These are phyloP conservation scores for Solanum dulcamara DNA, from an alignment of 257 asterid species.

Conservation along the genomic window DNA sequence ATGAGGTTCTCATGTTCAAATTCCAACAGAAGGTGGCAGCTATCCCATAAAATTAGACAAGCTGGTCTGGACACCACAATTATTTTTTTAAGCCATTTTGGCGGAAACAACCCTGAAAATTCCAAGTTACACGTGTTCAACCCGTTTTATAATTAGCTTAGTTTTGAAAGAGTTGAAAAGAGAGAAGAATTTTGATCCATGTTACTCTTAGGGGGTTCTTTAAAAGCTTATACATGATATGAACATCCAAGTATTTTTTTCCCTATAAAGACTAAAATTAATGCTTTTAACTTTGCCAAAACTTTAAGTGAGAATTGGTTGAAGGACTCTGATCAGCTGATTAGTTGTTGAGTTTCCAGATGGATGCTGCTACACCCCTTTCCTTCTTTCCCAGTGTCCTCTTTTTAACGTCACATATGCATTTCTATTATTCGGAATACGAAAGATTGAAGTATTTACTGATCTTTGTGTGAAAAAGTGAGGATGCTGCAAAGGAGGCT, in stretches of 20 bases:
- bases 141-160: background rate
- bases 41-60: no score
- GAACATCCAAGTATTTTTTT: background rate
- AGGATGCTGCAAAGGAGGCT: conserved; percentile 12
- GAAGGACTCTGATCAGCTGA: background rate
- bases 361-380: background rate
- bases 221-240: background rate
- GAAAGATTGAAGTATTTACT: background rate
- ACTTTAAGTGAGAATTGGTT: background rate
- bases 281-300: background rate
- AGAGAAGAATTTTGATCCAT: background rate
- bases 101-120: background rate
- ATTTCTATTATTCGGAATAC: background rate
- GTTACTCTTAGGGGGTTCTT: background rate
- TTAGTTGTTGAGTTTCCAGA: background rate
- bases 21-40: no score
- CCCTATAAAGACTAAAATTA: background rate
- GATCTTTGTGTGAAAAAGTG: background rate
- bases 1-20: no score
- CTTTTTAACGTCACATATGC: background rate
- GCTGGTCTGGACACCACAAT: no score
- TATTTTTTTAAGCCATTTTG: no score
- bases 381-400: background rate
- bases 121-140: no score
- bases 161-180: background rate